Evolutionary conservation across 306 rosid species (phyloP).

Genomic region (Casuarina equisetifolia): DNA sequence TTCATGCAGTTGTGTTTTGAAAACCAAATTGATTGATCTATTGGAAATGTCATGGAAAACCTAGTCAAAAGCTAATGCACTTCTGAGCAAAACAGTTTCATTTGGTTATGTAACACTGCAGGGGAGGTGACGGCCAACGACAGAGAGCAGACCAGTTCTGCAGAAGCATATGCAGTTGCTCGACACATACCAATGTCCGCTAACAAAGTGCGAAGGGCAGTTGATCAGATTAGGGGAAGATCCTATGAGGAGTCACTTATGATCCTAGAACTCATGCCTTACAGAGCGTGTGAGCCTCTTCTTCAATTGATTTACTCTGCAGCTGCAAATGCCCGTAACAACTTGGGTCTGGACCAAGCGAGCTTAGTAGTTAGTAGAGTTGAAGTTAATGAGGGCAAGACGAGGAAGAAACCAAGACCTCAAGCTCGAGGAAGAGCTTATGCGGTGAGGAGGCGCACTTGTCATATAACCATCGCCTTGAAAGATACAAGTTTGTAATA

Average conservation of each 20-base stretch:
- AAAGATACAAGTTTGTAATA: slow-evolving; percentile 38
- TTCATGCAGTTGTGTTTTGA: not conserved
- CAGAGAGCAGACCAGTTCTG: slow-evolving; percentile 24
- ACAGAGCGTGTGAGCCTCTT: slow-evolving; percentile 44
- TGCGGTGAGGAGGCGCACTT: slow-evolving; percentile 39
- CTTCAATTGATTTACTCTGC: slow-evolving; percentile 50
- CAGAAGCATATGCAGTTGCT: slow-evolving; percentile 44
- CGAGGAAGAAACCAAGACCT: slow-evolving; percentile 42
- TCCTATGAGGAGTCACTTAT: slow-evolving; percentile 40
- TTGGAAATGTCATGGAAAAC: slow-evolving; percentile 19
- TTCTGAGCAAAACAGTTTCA: not conserved
- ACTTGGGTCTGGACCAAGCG: slow-evolving; percentile 48
- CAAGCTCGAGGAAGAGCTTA: slow-evolving; percentile 41
- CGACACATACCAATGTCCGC: slow-evolving; percentile 47
- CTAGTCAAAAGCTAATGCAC: not conserved
- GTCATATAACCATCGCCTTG: slow-evolving; percentile 44
- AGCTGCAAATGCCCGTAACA: slow-evolving; percentile 50
- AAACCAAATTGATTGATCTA: slow-evolving; percentile 5
- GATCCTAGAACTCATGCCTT: slow-evolving; percentile 51
- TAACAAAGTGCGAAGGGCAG: slow-evolving; percentile 45
- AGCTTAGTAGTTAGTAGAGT: slow-evolving; percentile 50
- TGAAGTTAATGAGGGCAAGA: slow-evolving; percentile 47
- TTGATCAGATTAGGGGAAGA: slow-evolving; percentile 44
- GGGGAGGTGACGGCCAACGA: slow-evolving; percentile 28
- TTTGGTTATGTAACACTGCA: slow-evolving; percentile 31